Conservation (phyloP, 139 green algal species). For the Picochlorum sp. region DNA sequence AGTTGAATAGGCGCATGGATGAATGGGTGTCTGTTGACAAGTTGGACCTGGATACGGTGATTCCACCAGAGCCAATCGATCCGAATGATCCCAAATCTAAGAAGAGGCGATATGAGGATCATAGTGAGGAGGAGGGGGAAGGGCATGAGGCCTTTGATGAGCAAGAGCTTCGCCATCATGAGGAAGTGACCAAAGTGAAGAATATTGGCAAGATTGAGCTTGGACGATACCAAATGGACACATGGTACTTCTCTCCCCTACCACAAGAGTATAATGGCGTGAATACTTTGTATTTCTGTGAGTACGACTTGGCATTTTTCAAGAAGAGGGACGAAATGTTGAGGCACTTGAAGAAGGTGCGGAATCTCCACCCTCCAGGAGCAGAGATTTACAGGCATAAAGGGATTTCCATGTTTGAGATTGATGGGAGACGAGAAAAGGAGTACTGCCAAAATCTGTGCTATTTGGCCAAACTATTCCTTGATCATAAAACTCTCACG, state of each 20-base stretch:
- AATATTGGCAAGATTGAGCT: constrained; percentile 95
- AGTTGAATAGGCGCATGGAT: constrained; percentile 93
- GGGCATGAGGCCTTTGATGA: constrained; percentile 87
- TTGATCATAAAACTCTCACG: constrained; percentile 99
- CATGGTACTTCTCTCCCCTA: constrained; percentile 98
- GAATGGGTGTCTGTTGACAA: constrained; percentile 81
- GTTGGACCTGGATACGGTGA: constrained; percentile 69
- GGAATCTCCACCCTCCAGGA: constrained; percentile 85
- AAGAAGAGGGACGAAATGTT: constrained; percentile 76
- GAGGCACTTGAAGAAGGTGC: constrained; percentile 84
- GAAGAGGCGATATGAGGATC: constrained; percentile 57
- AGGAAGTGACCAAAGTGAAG: constrained; percentile 99
- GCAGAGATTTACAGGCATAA: constrained; percentile 96
- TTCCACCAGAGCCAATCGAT: constrained; percentile 23
- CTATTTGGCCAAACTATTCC: constrained; percentile 97
- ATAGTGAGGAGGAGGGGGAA: constrained; percentile 60
- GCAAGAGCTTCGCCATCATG: constrained; percentile 80
- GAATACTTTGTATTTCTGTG: constrained; percentile 96
- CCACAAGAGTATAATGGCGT: constrained; percentile 81
- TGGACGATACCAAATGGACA: constrained; percentile 89
- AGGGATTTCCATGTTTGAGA: constrained; percentile 85
- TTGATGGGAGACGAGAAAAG: constrained; percentile 73
- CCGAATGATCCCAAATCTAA: constrained; percentile 21
- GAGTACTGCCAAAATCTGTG: constrained; percentile 95
- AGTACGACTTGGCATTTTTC: constrained; percentile 81